Percentiles rank a stretch among this genome's conserved stretches.
Conservation (phyloP, 306 rosid species). For the Lupinus albus region DNA sequence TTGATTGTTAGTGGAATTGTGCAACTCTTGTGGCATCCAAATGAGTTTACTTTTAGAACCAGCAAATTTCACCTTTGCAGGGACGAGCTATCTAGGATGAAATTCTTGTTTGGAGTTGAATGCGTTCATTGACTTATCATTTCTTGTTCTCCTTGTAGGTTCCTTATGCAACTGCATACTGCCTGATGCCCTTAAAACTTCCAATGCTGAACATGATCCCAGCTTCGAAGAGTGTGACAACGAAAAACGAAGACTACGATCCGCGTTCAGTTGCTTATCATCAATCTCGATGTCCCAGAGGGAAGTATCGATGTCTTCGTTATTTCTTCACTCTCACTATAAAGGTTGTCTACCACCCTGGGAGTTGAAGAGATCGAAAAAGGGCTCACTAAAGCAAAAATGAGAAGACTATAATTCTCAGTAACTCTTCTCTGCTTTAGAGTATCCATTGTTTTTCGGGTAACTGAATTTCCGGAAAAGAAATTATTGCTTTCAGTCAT, state of each 20-base stretch:
- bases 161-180: slow-evolving; percentile 84
- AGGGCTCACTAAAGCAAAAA: slow-evolving; percentile 59
- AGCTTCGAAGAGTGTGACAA: slow-evolving; percentile 56
- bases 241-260: slow-evolving; percentile 72
- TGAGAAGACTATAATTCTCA: slow-evolving; percentile 44
- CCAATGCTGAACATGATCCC: slow-evolving; percentile 62
- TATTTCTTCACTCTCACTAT: slow-evolving; percentile 86
- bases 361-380: slow-evolving; percentile 61
- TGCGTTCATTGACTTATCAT: not conserved
- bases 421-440: slow-evolving; percentile 36
- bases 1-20: not conserved
- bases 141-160: slow-evolving; percentile 54
- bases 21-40: not conserved
- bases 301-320: slow-evolving; percentile 85
- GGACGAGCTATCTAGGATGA: not conserved
- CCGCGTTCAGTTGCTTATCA: slow-evolving; percentile 71
- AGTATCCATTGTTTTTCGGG: slow-evolving; percentile 36
- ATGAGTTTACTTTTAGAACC: not conserved
- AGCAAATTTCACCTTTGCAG: slow-evolving; percentile 8
- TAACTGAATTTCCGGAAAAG: slow-evolving; percentile 30
- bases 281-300: slow-evolving; percentile 75
- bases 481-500: slow-evolving; percentile 37
- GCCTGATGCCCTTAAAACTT: slow-evolving; percentile 76
- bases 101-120: not conserved
- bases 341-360: slow-evolving; percentile 94